Percentiles rank a stretch among this genome's conserved stretches.
These are phyloP conservation scores for Epicoccum sorghinum DNA, from an alignment of 2,329 filamentous ascomycete species.

Conservation along the genomic window DNA sequence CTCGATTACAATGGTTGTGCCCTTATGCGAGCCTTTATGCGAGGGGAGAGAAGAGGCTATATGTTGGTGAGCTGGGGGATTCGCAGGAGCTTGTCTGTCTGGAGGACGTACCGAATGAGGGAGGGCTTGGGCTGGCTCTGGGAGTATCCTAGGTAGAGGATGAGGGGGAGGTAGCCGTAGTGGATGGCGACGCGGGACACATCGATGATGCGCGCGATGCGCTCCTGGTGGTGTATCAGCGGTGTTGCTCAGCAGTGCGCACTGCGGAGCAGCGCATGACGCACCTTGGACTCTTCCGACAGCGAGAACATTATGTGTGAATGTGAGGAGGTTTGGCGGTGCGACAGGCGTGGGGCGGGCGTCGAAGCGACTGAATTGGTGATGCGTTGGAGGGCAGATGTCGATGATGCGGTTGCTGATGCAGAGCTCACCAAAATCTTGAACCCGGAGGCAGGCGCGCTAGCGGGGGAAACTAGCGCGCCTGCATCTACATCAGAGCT, in stretches of 20 bases:
- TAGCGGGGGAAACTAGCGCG: slow-evolving; percentile 20
- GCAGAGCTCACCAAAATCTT: slow-evolving; percentile 33
- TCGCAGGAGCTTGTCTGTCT: neutral
- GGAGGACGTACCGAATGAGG: slow-evolving; percentile 66
- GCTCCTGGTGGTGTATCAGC: slow-evolving; percentile 70
- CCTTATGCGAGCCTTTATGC: slow-evolving; percentile 45
- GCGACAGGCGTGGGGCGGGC: neutral
- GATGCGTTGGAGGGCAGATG: neutral
- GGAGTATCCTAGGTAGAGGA: slow-evolving; percentile 96
- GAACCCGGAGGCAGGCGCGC: slow-evolving; percentile 16
- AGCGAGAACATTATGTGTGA: slow-evolving; percentile 61
- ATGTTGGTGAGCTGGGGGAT: slow-evolving; percentile 22
- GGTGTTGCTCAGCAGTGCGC: neutral
- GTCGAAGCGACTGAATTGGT: slow-evolving; percentile 11
- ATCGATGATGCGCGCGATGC: slow-evolving; percentile 96
- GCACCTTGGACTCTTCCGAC: slow-evolving; percentile 96
- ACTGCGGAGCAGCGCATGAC: slow-evolving; percentile 4
- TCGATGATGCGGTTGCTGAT: slow-evolving; percentile 10
- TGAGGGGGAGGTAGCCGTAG: slow-evolving; percentile 96
- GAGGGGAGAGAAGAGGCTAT: slow-evolving; percentile 48
- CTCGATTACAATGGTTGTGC: slow-evolving; percentile 10
- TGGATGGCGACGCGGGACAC: slow-evolving; percentile 91
- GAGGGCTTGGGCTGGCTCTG: slow-evolving; percentile 90
- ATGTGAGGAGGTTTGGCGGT: neutral
- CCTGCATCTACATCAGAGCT: slow-evolving; percentile 18